phyloP scores from a whole-genome alignment of 345 rosid genomes.

The Lepidium sativum region DNA sequence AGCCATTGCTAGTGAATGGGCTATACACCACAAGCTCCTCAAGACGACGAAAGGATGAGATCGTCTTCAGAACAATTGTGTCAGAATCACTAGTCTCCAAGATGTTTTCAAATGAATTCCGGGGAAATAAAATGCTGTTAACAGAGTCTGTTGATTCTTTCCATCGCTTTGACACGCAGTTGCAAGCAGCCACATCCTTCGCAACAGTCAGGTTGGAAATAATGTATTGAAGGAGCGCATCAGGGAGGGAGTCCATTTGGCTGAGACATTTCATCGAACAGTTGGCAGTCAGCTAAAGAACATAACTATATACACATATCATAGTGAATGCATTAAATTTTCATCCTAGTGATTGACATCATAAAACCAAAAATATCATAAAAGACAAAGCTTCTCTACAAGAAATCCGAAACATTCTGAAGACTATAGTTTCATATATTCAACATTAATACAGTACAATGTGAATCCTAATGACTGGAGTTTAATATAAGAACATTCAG shows the following conservation, averaged over 20 bases:
- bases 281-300: constrained; percentile 15
- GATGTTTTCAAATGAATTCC: constrained; percentile 60
- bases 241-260: constrained; percentile 79
- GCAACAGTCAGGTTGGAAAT: constrained; percentile 60
- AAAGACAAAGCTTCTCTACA: neutral
- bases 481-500: neutral
- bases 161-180: constrained; percentile 86
- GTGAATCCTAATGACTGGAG: neutral
- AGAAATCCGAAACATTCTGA: neutral
- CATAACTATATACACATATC: neutral
- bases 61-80: constrained; percentile 45
- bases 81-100: constrained; percentile 37
- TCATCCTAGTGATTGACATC: neutral
- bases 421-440: neutral
- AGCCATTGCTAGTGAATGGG: constrained; percentile 66
- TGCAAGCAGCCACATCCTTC: constrained; percentile 62
- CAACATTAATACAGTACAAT: neutral
- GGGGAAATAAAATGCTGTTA: constrained; percentile 57
- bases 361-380: neutral
- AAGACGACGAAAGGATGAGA: constrained; percentile 34
- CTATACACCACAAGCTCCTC: constrained; percentile 76
- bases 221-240: constrained; percentile 60
- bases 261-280: constrained; percentile 42
- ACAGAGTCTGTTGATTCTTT: constrained; percentile 59
- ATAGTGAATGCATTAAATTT: neutral